A percentile compares a stretch with the other conserved stretches of the same genome.
Conservation (phyloP, 371 early-diverging fungal species). For the Fennellomyces sp. region DNA sequence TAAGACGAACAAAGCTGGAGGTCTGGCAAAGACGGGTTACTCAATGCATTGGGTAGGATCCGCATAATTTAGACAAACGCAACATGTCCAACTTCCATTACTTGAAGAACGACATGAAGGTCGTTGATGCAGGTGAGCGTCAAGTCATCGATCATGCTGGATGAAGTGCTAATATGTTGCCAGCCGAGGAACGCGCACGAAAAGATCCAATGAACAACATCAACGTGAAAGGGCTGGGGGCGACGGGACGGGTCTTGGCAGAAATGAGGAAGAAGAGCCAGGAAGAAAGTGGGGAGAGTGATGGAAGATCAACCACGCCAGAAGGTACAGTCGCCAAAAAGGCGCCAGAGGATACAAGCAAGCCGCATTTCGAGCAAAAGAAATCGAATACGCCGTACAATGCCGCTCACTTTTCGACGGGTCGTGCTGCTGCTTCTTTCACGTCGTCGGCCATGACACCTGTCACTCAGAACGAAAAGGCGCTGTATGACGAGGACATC, state of each 20-base stretch:
- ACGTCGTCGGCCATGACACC: constrained; percentile 86
- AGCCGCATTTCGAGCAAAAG: constrained; percentile 43
- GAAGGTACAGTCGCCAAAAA: constrained; percentile 16
- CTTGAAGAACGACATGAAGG: constrained; percentile 68
- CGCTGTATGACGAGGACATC: constrained; percentile 77
- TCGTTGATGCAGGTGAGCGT: constrained; percentile 44
- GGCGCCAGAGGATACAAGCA: constrained; percentile 13
- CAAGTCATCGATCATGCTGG: background rate
- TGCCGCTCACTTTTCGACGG: constrained; percentile 84
- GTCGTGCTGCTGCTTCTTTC: constrained; percentile 80
- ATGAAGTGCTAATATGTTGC: background rate
- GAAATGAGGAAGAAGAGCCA: constrained; percentile 48
- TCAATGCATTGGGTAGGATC: constrained; percentile 64
- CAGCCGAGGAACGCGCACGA: constrained; percentile 51
- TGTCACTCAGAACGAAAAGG: constrained; percentile 71
- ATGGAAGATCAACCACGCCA: constrained; percentile 21
- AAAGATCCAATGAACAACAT: constrained; percentile 62
- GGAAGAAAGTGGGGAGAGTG: constrained; percentile 27
- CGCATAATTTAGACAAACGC: constrained; percentile 74
- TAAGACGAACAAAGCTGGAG: constrained; percentile 25
- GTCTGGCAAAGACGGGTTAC: background rate
- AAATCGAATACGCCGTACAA: constrained; percentile 64
- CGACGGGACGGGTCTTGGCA: constrained; percentile 63
- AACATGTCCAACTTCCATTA: constrained; percentile 79
- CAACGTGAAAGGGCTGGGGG: constrained; percentile 63